Evolutionary conservation across 768 basidiomycete species (phyloP).

Genomic region (Botryobasidium botryosum): DNA sequence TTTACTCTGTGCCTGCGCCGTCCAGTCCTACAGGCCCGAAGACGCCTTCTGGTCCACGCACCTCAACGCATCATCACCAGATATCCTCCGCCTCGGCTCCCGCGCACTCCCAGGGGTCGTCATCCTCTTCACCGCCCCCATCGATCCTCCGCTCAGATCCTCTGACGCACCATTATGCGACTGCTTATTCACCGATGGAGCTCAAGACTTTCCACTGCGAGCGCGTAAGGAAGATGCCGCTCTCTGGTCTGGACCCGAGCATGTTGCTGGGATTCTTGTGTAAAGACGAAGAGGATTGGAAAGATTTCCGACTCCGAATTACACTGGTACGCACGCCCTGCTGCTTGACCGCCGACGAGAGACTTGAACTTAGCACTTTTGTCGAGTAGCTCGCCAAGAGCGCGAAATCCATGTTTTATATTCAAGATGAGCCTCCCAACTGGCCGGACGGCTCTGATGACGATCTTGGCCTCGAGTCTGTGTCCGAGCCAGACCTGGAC

Average conservation of each 20-base stretch:
- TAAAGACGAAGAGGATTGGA: constrained; percentile 70
- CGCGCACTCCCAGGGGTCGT: constrained; percentile 11
- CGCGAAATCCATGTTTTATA: constrained; percentile 67
- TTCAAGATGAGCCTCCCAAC: constrained; percentile 73
- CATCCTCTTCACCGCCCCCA: constrained; percentile 11
- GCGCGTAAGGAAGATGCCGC: constrained; percentile 86
- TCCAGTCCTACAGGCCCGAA: background rate
- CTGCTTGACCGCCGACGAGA: too few relatives aligned
- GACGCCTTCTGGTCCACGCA: too few relatives aligned
- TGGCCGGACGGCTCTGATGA: constrained; percentile 57
- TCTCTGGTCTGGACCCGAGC: constrained; percentile 82
- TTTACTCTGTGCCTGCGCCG: background rate
- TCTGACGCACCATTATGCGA: constrained; percentile 44
- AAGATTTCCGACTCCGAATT: constrained; percentile 57
- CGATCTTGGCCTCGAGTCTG: constrained; percentile 57
- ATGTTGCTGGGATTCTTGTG: constrained; percentile 93
- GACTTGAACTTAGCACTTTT: too few relatives aligned
- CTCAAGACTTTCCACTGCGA: constrained; percentile 92
- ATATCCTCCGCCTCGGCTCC: constrained; percentile 12
- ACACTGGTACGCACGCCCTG: constrained; percentile 39
- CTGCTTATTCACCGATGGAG: constrained; percentile 55
- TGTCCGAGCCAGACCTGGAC: constrained; percentile 63
- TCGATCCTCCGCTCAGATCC: constrained; percentile 25
- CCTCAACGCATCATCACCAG: too few relatives aligned
- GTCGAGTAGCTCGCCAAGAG: too few relatives aligned